A percentile compares a stretch with the other conserved stretches of the same genome.
phyloP scores from a whole-genome alignment of 176 grass and related monocot species.

The Elymus sibiricus region DNA sequence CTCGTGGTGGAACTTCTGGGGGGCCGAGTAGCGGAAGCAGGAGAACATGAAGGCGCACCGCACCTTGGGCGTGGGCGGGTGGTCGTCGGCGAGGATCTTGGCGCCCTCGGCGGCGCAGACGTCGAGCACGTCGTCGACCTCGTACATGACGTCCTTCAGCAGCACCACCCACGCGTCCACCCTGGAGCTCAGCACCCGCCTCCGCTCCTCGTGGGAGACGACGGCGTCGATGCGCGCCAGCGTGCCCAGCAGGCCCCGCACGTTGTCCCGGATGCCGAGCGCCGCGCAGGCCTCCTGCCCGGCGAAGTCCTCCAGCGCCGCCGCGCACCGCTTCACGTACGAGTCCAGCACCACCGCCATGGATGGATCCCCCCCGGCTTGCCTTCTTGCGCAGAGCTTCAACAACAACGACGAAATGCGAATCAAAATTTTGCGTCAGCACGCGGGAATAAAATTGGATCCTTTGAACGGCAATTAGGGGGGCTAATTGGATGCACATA shows the following conservation, averaged over 20 bases:
- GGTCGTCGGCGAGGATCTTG: slow-evolving; percentile 45
- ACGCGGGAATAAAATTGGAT: neutral
- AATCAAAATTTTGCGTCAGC: neutral
- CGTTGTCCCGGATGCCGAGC: slow-evolving; percentile 54
- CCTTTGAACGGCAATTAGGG: neutral
- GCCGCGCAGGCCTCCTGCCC: slow-evolving; percentile 36
- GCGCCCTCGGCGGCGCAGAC: slow-evolving; percentile 51
- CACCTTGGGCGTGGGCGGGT: slow-evolving; percentile 25
- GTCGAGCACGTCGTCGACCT: slow-evolving; percentile 65
- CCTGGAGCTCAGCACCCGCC: slow-evolving; percentile 15
- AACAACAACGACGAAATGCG: neutral
- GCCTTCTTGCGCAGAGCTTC: neutral
- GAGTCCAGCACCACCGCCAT: slow-evolving; percentile 74
- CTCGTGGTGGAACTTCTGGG: slow-evolving; percentile 46
- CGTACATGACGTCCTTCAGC: slow-evolving; percentile 70
- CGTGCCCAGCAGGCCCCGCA: slow-evolving; percentile 40
- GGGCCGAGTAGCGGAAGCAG: slow-evolving; percentile 34
- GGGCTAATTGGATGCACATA: neutral
- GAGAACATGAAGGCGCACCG: slow-evolving; percentile 42
- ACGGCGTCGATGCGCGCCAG: slow-evolving; percentile 42
- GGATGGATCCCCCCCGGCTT: neutral
- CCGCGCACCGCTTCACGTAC: slow-evolving; percentile 42
- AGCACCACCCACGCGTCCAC: slow-evolving; percentile 45
- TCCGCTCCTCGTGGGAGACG: slow-evolving; percentile 34
- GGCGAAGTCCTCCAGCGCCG: slow-evolving; percentile 33